Conservation (phyloP, 257 asterid species). For the Buddleja alternifolia region DNA sequence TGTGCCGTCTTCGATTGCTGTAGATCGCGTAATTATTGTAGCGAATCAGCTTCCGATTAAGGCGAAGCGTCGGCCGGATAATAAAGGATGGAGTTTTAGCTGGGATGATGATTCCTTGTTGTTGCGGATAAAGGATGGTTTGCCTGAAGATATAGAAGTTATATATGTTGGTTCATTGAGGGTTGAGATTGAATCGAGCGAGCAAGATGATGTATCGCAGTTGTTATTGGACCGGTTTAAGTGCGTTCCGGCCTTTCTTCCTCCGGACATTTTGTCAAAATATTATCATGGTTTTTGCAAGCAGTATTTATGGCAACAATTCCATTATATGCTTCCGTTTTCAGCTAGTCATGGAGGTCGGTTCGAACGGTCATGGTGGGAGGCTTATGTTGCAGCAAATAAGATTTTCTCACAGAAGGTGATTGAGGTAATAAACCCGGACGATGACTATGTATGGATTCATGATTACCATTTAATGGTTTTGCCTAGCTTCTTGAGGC, state of each 20-base stretch:
- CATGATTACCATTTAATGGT: constrained; percentile 93
- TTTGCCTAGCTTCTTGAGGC: constrained; percentile 80
- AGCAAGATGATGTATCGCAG: constrained; percentile 76
- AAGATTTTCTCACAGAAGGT: constrained; percentile 78
- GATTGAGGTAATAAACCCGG: constrained; percentile 81
- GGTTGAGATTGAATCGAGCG: constrained; percentile 75
- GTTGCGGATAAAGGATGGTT: constrained; percentile 75
- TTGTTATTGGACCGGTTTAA: constrained; percentile 65
- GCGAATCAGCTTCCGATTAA: constrained; percentile 76
- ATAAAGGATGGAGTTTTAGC: constrained; percentile 82
- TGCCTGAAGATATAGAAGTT: constrained; percentile 89
- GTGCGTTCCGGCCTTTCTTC: constrained; percentile 75
- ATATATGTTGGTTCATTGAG: constrained; percentile 69
- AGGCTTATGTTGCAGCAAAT: constrained; percentile 80
- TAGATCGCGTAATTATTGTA: constrained; percentile 80
- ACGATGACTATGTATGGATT: constrained; percentile 84
- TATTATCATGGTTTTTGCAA: constrained; percentile 87
- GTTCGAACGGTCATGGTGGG: constrained; percentile 79
- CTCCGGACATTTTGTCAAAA: constrained; percentile 58
- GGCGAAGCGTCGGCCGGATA: constrained; percentile 77
- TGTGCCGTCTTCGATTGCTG: constrained; percentile 71
- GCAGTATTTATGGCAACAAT: constrained; percentile 82
- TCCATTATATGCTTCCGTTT: constrained; percentile 81
- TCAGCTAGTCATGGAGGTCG: constrained; percentile 79
- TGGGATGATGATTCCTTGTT: constrained; percentile 87